Percentiles rank a stretch among this genome's conserved stretches.
Conservation (phyloP, 208 protist genomes). For the Wallacemonas collosoma region DNA sequence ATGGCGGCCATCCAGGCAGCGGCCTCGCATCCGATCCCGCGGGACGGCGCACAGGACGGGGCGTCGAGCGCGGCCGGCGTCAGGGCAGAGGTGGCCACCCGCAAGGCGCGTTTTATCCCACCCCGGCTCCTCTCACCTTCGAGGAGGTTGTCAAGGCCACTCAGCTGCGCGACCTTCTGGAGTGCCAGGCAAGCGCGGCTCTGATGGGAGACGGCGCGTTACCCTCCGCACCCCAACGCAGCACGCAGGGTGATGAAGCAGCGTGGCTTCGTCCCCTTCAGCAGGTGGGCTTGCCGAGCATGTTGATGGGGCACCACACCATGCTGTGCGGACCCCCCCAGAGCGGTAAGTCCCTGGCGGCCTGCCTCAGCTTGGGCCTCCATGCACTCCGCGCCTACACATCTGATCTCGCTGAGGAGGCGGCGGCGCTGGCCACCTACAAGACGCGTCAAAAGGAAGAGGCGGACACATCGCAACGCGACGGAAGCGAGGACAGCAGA, state of each 20-base stretch:
- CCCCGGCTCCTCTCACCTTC: slow-evolving; percentile 3
- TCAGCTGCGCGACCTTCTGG: slow-evolving; percentile 9
- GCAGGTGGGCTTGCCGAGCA: slow-evolving; percentile 52
- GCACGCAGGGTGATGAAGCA: background rate
- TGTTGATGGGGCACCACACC: slow-evolving; percentile 75
- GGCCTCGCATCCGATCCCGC: slow-evolving; percentile 23
- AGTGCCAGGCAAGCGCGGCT: background rate
- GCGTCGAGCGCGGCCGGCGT: background rate
- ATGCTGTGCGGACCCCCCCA: slow-evolving; percentile 56
- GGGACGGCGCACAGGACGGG: background rate
- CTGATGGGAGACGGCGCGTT: background rate
- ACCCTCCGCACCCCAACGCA: background rate
- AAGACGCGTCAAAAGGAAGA: slow-evolving; percentile 15
- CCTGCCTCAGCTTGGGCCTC: slow-evolving; percentile 35
- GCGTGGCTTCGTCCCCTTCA: slow-evolving; percentile 44
- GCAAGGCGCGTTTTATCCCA: background rate
- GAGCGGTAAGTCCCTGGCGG: slow-evolving; percentile 57
- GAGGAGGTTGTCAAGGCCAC: slow-evolving; percentile 12
- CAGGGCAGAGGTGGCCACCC: background rate
- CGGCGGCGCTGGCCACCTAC: no score
- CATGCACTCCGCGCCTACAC: slow-evolving; percentile 26
- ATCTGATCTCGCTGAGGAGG: slow-evolving; percentile 4
- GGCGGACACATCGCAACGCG: background rate
- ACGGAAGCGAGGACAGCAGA: background rate
- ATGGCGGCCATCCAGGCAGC: background rate